A percentile compares a stretch with the other conserved stretches of the same genome.
Conservation (phyloP, 2,329 filamentous ascomycete species). For the Corynespora cassiicola region DNA sequence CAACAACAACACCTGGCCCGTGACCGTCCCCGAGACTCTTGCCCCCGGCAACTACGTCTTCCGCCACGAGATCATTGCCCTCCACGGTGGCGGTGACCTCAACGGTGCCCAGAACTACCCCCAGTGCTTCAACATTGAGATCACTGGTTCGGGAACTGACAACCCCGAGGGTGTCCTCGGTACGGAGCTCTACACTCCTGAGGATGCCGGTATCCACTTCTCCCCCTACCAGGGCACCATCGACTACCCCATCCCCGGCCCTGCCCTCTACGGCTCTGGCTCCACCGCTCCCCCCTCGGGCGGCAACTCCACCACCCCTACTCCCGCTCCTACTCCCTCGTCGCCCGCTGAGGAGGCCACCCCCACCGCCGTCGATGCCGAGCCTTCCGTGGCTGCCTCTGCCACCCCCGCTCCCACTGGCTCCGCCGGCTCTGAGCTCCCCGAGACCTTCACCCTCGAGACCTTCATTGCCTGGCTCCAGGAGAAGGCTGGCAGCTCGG, state of each 20-base stretch:
- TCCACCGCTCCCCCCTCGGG: conserved; percentile 21
- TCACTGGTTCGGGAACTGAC: conserved; percentile 56
- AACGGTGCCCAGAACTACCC: conserved; percentile 62
- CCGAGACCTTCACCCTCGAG: conserved; percentile 41
- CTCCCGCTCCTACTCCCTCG: conserved; percentile 10
- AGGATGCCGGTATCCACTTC: conserved; percentile 51
- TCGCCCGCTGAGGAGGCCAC: conserved; percentile 13
- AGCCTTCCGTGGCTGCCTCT: conserved; percentile 9
- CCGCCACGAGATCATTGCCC: conserved; percentile 61
- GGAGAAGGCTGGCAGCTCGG: conserved; percentile 24
- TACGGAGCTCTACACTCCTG: conserved; percentile 55
- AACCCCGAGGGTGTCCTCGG: conserved; percentile 56
- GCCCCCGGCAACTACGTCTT: conserved; percentile 61
- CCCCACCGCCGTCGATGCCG: conserved; percentile 11
- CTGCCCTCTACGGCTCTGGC: conserved; percentile 42
- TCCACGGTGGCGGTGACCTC: conserved; percentile 51
- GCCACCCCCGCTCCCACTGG: conserved; percentile 10
- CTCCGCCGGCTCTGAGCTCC: conserved; percentile 34
- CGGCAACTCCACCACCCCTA: conserved; percentile 20
- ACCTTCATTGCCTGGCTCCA: conserved; percentile 43
- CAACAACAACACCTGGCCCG: conserved; percentile 57
- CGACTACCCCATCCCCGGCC: conserved; percentile 53
- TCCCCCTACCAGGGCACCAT: conserved; percentile 46
- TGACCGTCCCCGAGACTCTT: conserved; percentile 54
- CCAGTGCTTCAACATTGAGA: conserved; percentile 59